Evolutionary conservation across 345 rosid genomes (phyloP).

Genomic region (Eucalyptus pumila): DNA sequence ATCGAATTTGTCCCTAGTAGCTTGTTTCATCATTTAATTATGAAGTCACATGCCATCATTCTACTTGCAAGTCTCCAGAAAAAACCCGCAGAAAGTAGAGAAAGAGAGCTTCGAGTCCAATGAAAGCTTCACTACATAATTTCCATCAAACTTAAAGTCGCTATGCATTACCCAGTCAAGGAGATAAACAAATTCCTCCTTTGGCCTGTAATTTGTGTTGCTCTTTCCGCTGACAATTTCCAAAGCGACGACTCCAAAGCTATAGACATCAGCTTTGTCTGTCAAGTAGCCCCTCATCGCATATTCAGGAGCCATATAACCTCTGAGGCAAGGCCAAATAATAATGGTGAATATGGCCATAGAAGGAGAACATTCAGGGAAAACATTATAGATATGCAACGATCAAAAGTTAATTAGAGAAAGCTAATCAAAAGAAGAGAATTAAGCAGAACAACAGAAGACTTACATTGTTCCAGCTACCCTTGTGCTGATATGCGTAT

Average conservation of each 20-base stretch:
- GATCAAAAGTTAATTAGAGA: not conserved
- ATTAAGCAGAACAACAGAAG: not conserved
- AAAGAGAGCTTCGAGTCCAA: not conserved
- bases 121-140: not conserved
- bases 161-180: constrained; percentile 58
- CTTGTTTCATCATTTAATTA: not conserved
- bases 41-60: not conserved
- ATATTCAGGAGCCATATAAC: constrained; percentile 98
- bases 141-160: not conserved
- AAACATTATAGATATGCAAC: not conserved
- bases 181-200: constrained; percentile 84
- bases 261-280: constrained; percentile 85
- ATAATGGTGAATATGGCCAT: not conserved
- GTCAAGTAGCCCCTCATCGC: constrained; percentile 98
- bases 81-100: not conserved
- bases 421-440: not conserved
- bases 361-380: not conserved
- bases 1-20: not conserved
- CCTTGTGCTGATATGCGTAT: constrained; percentile 60
- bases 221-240: constrained; percentile 91
- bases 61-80: not conserved
- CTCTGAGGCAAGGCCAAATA: constrained; percentile 23
- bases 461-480: constrained; percentile 64
- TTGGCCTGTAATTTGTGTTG: constrained; percentile 88
- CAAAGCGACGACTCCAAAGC: constrained; percentile 69